Evolutionary conservation across 805 yeast species (phyloP), one percentile per base, ranked within the genome.

Genomic region (Teunomyces kruisii): DNA sequence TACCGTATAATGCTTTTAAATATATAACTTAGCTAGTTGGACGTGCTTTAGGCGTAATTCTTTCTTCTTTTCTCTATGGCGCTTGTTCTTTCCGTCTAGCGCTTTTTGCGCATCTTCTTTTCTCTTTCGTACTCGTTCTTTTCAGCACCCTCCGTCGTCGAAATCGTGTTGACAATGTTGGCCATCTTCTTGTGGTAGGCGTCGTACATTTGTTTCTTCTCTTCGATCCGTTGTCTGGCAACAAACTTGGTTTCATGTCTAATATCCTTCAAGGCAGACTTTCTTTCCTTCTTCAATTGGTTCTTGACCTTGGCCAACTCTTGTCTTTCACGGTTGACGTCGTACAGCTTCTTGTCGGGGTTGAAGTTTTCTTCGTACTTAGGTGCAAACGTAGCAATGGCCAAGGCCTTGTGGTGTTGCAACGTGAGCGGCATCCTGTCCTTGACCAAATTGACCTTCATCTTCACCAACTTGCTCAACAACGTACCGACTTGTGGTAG

Each of bases 351-450:
- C 80, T 83, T 88, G 61, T 89, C 97, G 45, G 97, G 96, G 70
- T 91, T 92, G 79, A 84, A 94, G 74, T 90, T 89, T 59, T 89
- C 98, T 68, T 92, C 97, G 63, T 86, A 94, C 67, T 87, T 84
- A 52, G 99, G 99, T 30, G 90, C 86, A 57, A 78, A 79, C 2
- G 96, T 79, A 32, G 90, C 84, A 58, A 94, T 86, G 3, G 96
- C 86, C 45, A 94, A 61, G 17, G 96, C 89, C 58, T 79, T 81
- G 70, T 91, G 97, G 6, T 79, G 70, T 68, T 94, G 99, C 50
- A 94, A 75, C 12, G 81, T 72, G 56, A 94, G 76, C 46, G 97
- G 97, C 46, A 62, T 70, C 37, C 70, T 56, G 38, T 61, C 58
- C 9, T 43, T 48, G 9, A 33, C 12, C 38, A 56, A 44, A 50